These are phyloP conservation scores for Cylindrotheca fusiformis DNA, from an alignment of 108 stramenopile species.

Conservation along the genomic window DNA sequence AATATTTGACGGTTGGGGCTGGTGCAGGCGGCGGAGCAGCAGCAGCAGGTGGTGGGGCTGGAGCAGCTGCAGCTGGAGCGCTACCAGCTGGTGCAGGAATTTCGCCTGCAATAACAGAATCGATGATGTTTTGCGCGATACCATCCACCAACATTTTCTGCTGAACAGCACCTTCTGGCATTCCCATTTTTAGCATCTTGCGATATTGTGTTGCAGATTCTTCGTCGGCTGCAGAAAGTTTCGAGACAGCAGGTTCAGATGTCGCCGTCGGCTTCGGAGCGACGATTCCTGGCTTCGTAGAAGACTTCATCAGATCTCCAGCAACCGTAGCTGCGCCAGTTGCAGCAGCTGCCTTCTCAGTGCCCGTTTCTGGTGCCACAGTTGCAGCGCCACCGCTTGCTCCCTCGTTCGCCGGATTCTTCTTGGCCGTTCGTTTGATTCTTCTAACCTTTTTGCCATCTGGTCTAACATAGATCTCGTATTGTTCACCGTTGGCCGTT, in stretches of 20 bases:
- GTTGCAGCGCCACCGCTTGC: constrained; percentile 13
- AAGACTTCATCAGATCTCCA: background rate
- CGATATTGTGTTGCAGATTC: constrained; percentile 14
- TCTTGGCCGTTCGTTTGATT: constrained; percentile 17
- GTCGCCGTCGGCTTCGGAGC: background rate
- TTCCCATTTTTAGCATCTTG: constrained; percentile 23
- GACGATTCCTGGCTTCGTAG: background rate
- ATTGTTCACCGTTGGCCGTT: constrained; percentile 7
- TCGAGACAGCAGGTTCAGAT: background rate
- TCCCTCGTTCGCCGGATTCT: background rate
- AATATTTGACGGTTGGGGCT: constrained; percentile 1
- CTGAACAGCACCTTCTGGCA: constrained; percentile 18
- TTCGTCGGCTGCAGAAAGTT: constrained; percentile 22
- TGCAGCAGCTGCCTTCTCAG: background rate
- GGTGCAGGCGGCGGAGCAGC: background rate
- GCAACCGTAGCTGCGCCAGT: constrained; percentile 1
- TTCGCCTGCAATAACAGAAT: constrained; percentile 12
- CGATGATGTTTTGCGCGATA: constrained; percentile 6
- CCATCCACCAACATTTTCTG: constrained; percentile 18
- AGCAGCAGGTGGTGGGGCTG: constrained; percentile 1
- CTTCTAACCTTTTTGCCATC: constrained; percentile 43
- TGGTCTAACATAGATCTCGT: constrained; percentile 30
- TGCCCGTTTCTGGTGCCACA: constrained; percentile 4
- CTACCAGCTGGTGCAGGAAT: constrained; percentile 6
- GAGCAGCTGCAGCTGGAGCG: constrained; percentile 10